Percentiles rank a stretch among this genome's conserved stretches.
Conservation (phyloP, 208 protist species). For the Entamoeba dispar region DNA sequence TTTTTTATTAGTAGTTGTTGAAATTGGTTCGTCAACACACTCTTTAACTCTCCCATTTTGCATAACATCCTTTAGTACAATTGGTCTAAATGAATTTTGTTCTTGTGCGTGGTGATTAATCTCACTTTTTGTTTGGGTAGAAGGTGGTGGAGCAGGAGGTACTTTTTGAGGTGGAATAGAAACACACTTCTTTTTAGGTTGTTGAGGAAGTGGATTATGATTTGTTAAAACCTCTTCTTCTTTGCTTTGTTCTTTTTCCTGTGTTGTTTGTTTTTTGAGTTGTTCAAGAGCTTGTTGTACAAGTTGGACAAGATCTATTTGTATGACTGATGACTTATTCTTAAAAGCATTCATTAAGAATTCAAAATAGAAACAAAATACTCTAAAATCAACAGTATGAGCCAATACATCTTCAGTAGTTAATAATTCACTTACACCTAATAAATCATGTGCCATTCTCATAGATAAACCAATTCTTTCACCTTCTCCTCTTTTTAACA, state of each 20-base stretch:
- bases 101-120: not conserved
- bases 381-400: not conserved
- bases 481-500: not conserved
- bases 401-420: not conserved
- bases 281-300: not conserved
- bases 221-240: too few species aligned
- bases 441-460: not conserved
- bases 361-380: not conserved
- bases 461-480: not conserved
- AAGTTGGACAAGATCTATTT: not conserved
- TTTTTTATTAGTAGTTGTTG: not conserved
- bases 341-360: not conserved
- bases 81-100: not conserved
- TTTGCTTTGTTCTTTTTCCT: too few species aligned
- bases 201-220: too few species aligned
- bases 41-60: not conserved
- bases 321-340: not conserved
- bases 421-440: not conserved
- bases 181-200: too few species aligned
- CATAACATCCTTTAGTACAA: not conserved
- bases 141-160: too few species aligned
- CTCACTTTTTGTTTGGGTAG: too few species aligned
- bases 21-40: not conserved
- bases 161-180: too few species aligned
- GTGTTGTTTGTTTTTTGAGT: not conserved